Evolutionary conservation across 805 yeast species (phyloP).

Genomic region (Lipomyces lipofer): DNA sequence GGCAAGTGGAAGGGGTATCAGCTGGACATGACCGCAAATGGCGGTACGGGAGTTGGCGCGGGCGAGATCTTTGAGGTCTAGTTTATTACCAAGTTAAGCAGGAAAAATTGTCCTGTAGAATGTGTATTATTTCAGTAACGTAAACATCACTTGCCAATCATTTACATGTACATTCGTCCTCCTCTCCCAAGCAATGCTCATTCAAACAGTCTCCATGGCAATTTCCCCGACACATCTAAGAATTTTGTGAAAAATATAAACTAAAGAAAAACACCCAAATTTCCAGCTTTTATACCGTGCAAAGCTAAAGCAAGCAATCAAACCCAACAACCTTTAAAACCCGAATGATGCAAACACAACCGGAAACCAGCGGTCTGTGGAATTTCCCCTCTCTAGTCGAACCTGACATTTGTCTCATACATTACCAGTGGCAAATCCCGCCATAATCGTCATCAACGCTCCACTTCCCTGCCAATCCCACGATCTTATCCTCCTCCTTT

Average conservation of each 20-base stretch:
- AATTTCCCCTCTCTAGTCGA: too few species aligned
- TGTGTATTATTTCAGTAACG: background rate
- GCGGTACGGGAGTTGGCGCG: slow-evolving; percentile 22
- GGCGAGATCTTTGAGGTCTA: slow-evolving; percentile 26
- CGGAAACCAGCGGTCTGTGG: too few species aligned
- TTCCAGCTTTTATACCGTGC: too few species aligned
- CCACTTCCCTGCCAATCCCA: slow-evolving; percentile 31
- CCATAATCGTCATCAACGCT: slow-evolving; percentile 28
- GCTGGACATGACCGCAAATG: slow-evolving; percentile 19
- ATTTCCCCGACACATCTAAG: background rate
- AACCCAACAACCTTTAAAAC: background rate
- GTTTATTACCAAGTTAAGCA: too few species aligned
- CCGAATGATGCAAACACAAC: background rate
- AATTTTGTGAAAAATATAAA: too few species aligned
- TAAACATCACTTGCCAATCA: background rate
- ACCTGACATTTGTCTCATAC: too few species aligned
- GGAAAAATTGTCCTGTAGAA: background rate
- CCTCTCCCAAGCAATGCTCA: background rate
- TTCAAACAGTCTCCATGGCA: background rate
- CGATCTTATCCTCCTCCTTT: slow-evolving; percentile 10
- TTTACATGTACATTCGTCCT: background rate
- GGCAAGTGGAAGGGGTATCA: slow-evolving; percentile 28
- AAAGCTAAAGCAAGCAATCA: background rate
- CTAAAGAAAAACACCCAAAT: background rate
- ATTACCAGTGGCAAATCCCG: slow-evolving; percentile 31